Conservation (phyloP, 148 eudicot species). For the Salicornia ramosissima region DNA sequence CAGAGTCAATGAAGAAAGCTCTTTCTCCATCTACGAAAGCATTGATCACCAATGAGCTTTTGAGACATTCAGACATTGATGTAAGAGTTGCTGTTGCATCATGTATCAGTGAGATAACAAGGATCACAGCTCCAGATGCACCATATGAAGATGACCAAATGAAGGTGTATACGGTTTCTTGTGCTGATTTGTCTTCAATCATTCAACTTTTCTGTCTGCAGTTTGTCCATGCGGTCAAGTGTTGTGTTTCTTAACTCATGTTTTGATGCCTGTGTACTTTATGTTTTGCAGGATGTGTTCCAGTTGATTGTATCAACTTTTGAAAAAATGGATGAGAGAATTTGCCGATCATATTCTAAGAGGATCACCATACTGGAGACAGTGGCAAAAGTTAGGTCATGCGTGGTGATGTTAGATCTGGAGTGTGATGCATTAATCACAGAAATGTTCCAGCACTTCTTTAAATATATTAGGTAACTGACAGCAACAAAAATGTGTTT, state of each 20-base stretch:
- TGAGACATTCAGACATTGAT: slow-evolving; percentile 61
- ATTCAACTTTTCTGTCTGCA: background rate
- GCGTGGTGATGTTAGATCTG: slow-evolving; percentile 97
- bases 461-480: slow-evolving; percentile 63
- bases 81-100: slow-evolving; percentile 86
- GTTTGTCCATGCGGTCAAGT: background rate
- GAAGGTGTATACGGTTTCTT: slow-evolving; percentile 50
- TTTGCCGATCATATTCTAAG: slow-evolving; percentile 55
- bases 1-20: slow-evolving; percentile 64
- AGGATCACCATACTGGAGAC: slow-evolving; percentile 76
- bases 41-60: slow-evolving; percentile 45
- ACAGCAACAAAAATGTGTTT: background rate
- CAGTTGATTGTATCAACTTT: slow-evolving; percentile 85
- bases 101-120: slow-evolving; percentile 94
- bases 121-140: slow-evolving; percentile 97
- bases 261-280: background rate
- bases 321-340: slow-evolving; percentile 61
- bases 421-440: slow-evolving; percentile 73
- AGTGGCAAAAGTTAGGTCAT: slow-evolving; percentile 89
- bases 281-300: slow-evolving; percentile 57
- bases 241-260: background rate
- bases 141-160: slow-evolving; percentile 85
- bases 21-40: slow-evolving; percentile 67
- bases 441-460: slow-evolving; percentile 81
- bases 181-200: background rate